Conservation (phyloP, 75 land plant genomes). For the Cupressus sempervirens region DNA sequence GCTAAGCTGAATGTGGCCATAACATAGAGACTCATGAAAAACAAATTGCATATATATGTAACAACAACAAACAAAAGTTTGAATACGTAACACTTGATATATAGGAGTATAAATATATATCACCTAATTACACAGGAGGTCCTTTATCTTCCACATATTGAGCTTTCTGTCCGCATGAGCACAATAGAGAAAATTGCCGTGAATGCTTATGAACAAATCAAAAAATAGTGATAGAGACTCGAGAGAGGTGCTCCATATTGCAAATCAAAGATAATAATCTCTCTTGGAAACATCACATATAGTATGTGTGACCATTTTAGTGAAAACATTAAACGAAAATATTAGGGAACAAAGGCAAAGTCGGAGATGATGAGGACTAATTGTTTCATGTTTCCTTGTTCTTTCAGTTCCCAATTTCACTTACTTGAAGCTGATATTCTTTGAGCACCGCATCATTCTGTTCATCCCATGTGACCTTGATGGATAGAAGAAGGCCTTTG, state of each 20-base stretch:
- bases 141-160: constrained; percentile 76
- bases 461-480: constrained; percentile 27
- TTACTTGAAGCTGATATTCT: constrained; percentile 44
- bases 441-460: constrained; percentile 39
- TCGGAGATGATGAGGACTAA: constrained; percentile 40
- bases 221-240: constrained; percentile 49
- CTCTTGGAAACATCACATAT: constrained; percentile 68
- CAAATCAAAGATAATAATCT: constrained; percentile 82
- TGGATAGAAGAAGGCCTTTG: constrained; percentile 69
- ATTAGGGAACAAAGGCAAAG: constrained; percentile 48
- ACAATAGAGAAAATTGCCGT: constrained; percentile 74
- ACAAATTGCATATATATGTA: no score
- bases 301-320: constrained; percentile 63
- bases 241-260: constrained; percentile 66
- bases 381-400: not conserved
- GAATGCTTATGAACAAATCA: constrained; percentile 62
- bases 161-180: constrained; percentile 88
- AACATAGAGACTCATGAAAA: no score
- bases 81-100: no score
- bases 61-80: no score
- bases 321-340: constrained; percentile 54
- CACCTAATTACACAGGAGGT: no score
- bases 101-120: no score
- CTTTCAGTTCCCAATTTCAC: constrained; percentile 30
- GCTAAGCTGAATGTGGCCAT: no score